Percentiles rank a stretch among this genome's conserved stretches.
Conservation (phyloP, 306 rosid species). For the Vigna trinervia region DNA sequence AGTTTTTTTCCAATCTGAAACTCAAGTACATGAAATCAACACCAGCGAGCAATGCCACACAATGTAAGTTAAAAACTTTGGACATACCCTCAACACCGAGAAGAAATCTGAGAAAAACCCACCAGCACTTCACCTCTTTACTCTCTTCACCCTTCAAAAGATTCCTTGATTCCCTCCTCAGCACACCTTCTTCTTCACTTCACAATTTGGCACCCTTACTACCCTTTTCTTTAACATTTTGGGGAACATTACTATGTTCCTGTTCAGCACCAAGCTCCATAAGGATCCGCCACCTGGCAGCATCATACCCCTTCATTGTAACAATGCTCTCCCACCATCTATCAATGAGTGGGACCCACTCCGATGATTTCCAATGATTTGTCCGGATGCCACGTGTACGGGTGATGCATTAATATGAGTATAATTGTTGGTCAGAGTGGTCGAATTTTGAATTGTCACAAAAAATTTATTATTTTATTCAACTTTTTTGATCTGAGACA, state of each 20-base stretch:
- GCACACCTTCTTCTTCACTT: conserved; percentile 44
- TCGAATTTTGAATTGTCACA: conserved; percentile 46
- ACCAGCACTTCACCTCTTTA: conserved; percentile 47
- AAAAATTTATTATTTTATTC: conserved; percentile 36
- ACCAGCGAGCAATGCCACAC: conserved; percentile 16
- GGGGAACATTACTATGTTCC: conserved; percentile 19
- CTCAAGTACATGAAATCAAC: conserved; percentile 51
- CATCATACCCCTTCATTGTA: neutral
- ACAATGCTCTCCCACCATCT: neutral
- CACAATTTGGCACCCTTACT: conserved; percentile 36
- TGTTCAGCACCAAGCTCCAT: neutral
- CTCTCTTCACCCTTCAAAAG: conserved; percentile 42
- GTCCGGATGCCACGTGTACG: conserved; percentile 59
- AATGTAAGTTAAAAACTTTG: conserved; percentile 49
- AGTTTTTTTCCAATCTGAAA: conserved; percentile 58
- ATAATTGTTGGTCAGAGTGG: conserved; percentile 60
- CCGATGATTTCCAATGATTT: conserved; percentile 67
- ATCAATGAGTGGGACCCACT: conserved; percentile 44
- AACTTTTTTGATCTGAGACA: conserved; percentile 50
- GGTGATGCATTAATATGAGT: conserved; percentile 57
- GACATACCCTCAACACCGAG: conserved; percentile 53
- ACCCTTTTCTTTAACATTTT: conserved; percentile 48
- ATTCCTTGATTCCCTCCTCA: conserved; percentile 62
- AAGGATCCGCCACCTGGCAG: conserved; percentile 36
- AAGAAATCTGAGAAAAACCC: conserved; percentile 62